A percentile compares a stretch with the other conserved stretches of the same genome.
Evolutionary conservation across 306 rosid species (phyloP).

Genomic region (Abrus pulchellus): DNA sequence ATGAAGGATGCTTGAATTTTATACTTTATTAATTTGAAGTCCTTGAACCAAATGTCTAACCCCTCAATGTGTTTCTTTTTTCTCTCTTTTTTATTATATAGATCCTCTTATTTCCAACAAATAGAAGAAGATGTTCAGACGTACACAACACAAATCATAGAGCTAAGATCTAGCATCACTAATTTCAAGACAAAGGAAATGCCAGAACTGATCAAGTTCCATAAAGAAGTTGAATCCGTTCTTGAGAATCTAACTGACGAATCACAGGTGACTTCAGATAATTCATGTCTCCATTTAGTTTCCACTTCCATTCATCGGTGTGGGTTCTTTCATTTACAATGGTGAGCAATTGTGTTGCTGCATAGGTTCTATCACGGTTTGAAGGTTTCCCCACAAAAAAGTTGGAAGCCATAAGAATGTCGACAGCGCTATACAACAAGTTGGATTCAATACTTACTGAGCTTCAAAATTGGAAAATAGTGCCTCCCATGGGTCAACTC

Average conservation of each 20-base stretch:
- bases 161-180: constrained; percentile 53
- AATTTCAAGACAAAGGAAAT: constrained; percentile 67
- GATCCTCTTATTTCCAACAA: constrained; percentile 83
- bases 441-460: constrained; percentile 57
- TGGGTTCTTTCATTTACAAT: constrained; percentile 9
- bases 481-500: constrained; percentile 56
- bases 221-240: constrained; percentile 63
- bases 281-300: neutral
- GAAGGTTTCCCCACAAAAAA: constrained; percentile 79
- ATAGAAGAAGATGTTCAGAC: constrained; percentile 78
- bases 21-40: neutral
- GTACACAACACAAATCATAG: constrained; percentile 61
- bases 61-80: neutral
- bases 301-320: neutral
- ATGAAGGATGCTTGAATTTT: too few species aligned
- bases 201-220: constrained; percentile 65
- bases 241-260: constrained; percentile 77
- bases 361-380: constrained; percentile 71
- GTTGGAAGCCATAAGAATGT: constrained; percentile 72
- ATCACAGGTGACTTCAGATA: constrained; percentile 65
- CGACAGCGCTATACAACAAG: constrained; percentile 62
- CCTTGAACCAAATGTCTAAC: neutral
- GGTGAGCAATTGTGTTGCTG: neutral
- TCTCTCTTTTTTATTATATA: constrained; percentile 39
- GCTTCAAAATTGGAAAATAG: constrained; percentile 69